Conservation (phyloP, 768 basidiomycete species). For the Leccinellum albellum region DNA sequence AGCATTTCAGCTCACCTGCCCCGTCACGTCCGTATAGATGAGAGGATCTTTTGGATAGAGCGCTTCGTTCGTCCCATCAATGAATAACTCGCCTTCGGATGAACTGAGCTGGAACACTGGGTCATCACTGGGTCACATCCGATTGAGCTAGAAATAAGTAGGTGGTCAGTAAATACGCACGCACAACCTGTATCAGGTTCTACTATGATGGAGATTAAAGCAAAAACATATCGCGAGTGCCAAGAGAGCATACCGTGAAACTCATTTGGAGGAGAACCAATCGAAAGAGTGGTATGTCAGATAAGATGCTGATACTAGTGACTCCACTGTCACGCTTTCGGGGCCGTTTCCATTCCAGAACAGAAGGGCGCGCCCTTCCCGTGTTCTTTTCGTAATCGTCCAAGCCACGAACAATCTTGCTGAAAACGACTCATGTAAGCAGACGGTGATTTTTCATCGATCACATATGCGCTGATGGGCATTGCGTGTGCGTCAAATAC, state of each 20-base stretch:
- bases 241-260: background rate
- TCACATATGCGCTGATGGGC: background rate
- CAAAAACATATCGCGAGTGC: background rate
- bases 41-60: background rate
- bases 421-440: background rate
- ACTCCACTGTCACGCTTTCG: background rate
- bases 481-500: background rate
- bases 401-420: background rate
- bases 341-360: background rate
- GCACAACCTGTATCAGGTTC: background rate
- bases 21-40: background rate
- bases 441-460: background rate
- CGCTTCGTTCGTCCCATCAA: background rate
- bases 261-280: background rate
- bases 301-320: background rate
- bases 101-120: background rate
- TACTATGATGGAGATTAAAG: background rate
- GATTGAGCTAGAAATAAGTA: background rate
- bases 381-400: background rate
- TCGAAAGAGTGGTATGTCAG: background rate
- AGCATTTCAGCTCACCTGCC: background rate
- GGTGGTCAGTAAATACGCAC: background rate
- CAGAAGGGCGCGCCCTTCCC: background rate
- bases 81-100: no score
- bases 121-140: background rate